These are phyloP conservation scores for Leccinum boreale DNA, from an alignment of 768 basidiomycete genomes.

Conservation along the genomic window DNA sequence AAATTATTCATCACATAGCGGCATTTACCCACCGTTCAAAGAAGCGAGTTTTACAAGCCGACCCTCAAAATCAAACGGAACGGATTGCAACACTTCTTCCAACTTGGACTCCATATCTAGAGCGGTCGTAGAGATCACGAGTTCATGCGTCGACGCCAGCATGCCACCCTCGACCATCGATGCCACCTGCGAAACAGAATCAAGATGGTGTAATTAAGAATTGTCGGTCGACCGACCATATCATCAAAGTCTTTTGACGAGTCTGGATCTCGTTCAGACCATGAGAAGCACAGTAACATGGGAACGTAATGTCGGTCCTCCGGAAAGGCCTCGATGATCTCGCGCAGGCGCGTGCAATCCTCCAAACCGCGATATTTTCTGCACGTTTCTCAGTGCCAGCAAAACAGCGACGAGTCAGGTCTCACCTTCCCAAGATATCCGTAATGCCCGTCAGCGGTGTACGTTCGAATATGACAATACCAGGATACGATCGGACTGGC, in stretches of 20 bases:
- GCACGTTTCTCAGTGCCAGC: background rate
- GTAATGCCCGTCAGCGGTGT: constrained; percentile 59
- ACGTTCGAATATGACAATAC: constrained; percentile 72
- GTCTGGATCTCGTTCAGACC: constrained; percentile 47
- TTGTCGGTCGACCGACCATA: constrained; percentile 46
- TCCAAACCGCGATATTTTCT: constrained; percentile 73
- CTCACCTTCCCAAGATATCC: constrained; percentile 68
- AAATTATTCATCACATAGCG: background rate
- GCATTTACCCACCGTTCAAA: constrained; percentile 44
- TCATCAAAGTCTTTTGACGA: constrained; percentile 49
- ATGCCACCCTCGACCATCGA: constrained; percentile 44
- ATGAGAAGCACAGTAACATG: constrained; percentile 57
- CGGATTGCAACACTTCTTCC: constrained; percentile 34
- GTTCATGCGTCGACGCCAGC: constrained; percentile 40
- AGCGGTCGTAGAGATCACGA: constrained; percentile 48
- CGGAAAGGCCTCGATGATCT: constrained; percentile 55
- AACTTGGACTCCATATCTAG: constrained; percentile 61
- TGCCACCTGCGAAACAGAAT: constrained; percentile 39
- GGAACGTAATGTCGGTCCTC: constrained; percentile 57
- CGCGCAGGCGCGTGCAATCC: constrained; percentile 68
- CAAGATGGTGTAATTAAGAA: background rate
- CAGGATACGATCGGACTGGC: constrained; percentile 41
- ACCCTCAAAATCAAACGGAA: constrained; percentile 57
- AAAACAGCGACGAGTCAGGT: background rate
- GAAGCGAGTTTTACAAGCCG: constrained; percentile 47